Percentiles rank a stretch among this genome's conserved stretches.
Evolutionary conservation across 2,329 filamentous ascomycete genomes (phyloP).

Genomic region (Alternaria angustiovoidea): DNA sequence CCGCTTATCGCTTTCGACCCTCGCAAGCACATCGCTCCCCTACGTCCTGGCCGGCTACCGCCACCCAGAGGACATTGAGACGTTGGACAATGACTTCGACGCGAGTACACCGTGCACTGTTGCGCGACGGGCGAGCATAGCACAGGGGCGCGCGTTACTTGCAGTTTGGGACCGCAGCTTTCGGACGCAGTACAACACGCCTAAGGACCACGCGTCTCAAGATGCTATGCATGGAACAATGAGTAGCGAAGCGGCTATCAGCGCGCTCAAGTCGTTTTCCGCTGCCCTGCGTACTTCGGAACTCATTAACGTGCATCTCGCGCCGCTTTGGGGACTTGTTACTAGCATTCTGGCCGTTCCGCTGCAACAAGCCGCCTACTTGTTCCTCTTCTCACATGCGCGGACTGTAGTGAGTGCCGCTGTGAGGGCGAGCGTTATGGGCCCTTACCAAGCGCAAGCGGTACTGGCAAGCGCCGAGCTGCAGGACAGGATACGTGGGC

Average conservation of each 20-base stretch:
- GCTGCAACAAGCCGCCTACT: conserved; percentile 71
- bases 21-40: conserved; percentile 76
- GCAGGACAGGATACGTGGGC: conserved; percentile 64
- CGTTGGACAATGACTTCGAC: conserved; percentile 78
- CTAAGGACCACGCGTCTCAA: neutral
- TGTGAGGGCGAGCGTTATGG: conserved; percentile 78
- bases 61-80: conserved; percentile 59
- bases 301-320: conserved; percentile 66
- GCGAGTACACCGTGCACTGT: conserved; percentile 82
- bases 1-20: conserved; percentile 72
- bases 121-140: conserved; percentile 75
- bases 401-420: conserved; percentile 80
- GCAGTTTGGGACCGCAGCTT: conserved; percentile 80
- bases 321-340: conserved; percentile 74
- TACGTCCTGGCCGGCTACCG: conserved; percentile 76
- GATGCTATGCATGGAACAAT: neutral
- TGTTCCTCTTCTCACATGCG: conserved; percentile 79
- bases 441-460: conserved; percentile 80
- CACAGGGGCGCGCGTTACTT: conserved; percentile 78
- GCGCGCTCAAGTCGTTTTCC: conserved; percentile 42
- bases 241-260: conserved; percentile 21
- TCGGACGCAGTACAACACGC: conserved; percentile 40
- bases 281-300: conserved; percentile 38
- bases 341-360: conserved; percentile 68
- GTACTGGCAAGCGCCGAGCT: conserved; percentile 70